Base-by-base conservation (phyloP, 257 asterid species). In the Jaltomata sinuosa region DNA sequence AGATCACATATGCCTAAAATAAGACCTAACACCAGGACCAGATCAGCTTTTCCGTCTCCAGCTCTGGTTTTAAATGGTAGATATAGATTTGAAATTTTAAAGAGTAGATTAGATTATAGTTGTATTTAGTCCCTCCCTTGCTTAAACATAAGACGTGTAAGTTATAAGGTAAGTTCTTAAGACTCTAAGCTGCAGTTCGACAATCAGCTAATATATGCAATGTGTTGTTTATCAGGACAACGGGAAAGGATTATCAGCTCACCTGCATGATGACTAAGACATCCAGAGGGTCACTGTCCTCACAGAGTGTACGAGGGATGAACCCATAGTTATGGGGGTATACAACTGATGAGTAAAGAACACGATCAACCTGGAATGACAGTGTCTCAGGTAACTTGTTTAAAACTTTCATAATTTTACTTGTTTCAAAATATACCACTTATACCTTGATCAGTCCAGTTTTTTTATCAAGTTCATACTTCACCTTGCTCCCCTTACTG, bases 251-350 rank as follows among this genome's bases (percentile, higher is more conserved):
- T 29, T 6, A 55, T 71, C 72, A 53, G 59, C 83, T 61, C 86
- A 97, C 99, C 98, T 97, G 98, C 99, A 97, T 97, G 78, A 97
- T 94, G 89, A 97, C 98, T 91, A 97, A 88, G 69, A 97, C 99
- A 89, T 97, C 99, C 62, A 97, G 74, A 71, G 99, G 98, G 87
- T 97, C 99, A 87, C 85, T 90, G 89, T 97, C 99, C 86, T 95
- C 98, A 40, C 98, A 97, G 59, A 96, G 92, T 65, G 99, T 94
- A 84, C 98, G 98, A 84, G 99, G 99, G 88, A 96, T 85, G 87
- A 96, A 96, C 62, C 99, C 99, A 88, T 95, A 97, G 97, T 97
- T 97, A 88, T 97, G 99, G 69, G 99, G 98, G 87, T 97, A 97
- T 83, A 97, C 99, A 84, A 97, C 98, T 45, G 98, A 94, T 54